phyloP scores from a whole-genome alignment of 805 yeast genomes.

The Candida taoyuanica region DNA sequence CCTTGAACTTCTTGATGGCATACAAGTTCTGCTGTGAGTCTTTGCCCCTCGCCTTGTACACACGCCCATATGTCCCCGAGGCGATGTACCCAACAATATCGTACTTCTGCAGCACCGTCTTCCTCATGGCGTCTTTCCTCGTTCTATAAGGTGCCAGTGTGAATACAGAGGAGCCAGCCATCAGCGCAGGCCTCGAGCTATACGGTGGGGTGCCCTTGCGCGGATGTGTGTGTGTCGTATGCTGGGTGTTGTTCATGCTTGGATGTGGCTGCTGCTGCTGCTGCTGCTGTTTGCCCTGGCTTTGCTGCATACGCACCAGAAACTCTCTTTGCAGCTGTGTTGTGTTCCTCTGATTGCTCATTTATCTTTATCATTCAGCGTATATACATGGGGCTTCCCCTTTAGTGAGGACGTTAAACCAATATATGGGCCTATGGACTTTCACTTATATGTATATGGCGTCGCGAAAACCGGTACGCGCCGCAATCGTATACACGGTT shows the following conservation, averaged over 20 bases:
- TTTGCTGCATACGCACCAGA: conserved; percentile 18
- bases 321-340: conserved; percentile 25
- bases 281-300: conserved; percentile 3
- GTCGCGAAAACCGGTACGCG: neutral
- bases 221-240: neutral
- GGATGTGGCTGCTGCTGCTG: conserved; percentile 1
- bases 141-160: conserved; percentile 55
- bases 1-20: conserved; percentile 94
- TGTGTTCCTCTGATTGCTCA: conserved; percentile 5
- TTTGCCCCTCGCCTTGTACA: conserved; percentile 76
- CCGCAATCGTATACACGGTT: conserved; percentile 3
- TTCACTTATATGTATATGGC: too few species aligned
- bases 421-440: too few species aligned
- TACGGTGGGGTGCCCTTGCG: conserved; percentile 12
- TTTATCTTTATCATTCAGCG: conserved; percentile 1
- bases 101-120: conserved; percentile 77
- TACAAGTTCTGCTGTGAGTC: conserved; percentile 19
- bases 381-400: neutral
- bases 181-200: conserved; percentile 36
- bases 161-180: conserved; percentile 51
- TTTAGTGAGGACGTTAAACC: too few species aligned
- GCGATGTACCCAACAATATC: conserved; percentile 94
- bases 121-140: conserved; percentile 60
- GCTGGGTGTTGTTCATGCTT: neutral
- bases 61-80: conserved; percentile 96